phyloP scores from a whole-genome alignment of 2,329 filamentous ascomycete species.

The Calonectria honghensis region DNA sequence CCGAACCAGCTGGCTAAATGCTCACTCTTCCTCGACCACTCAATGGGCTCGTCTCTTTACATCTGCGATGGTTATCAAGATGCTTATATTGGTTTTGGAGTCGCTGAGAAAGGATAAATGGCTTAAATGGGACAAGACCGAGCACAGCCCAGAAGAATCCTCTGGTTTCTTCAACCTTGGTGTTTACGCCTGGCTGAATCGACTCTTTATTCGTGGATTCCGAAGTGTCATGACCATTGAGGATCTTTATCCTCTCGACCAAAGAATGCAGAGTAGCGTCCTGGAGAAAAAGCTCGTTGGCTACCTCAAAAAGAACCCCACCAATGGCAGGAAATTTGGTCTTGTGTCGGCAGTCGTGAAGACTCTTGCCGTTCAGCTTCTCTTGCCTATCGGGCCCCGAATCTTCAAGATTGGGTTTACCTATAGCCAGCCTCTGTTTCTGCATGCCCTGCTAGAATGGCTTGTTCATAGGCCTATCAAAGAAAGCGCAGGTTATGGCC shows the following conservation, averaged over 20 bases:
- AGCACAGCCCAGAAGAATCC: slow-evolving; percentile 34
- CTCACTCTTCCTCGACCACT: slow-evolving; percentile 35
- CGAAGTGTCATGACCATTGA: slow-evolving; percentile 41
- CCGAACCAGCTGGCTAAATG: slow-evolving; percentile 35
- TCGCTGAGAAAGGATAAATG: background rate
- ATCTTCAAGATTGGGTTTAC: slow-evolving; percentile 49
- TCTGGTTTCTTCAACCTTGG: slow-evolving; percentile 42
- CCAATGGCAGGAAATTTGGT: slow-evolving; percentile 23
- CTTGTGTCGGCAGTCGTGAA: slow-evolving; percentile 28
- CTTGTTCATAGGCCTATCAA: slow-evolving; percentile 1
- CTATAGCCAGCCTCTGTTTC: slow-evolving; percentile 50
- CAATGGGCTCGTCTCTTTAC: slow-evolving; percentile 37
- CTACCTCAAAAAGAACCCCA: slow-evolving; percentile 34
- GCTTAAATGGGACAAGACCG: slow-evolving; percentile 41
- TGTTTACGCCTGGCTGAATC: slow-evolving; percentile 46
- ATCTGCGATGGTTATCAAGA: slow-evolving; percentile 36
- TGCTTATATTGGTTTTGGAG: slow-evolving; percentile 34
- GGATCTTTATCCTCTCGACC: slow-evolving; percentile 39
- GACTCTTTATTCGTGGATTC: slow-evolving; percentile 45
- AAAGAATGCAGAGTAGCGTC: slow-evolving; percentile 41
- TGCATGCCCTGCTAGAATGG: slow-evolving; percentile 42
- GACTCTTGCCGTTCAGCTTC: slow-evolving; percentile 38
- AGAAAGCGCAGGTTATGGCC: slow-evolving; percentile 43
- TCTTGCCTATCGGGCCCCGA: slow-evolving; percentile 40
- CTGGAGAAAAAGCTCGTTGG: slow-evolving; percentile 39